Evolutionary conservation across 176 grass and related monocot genomes (phyloP), one percentile per base, ranked within the genome.

Genomic region (Oryza brachyantha): DNA sequence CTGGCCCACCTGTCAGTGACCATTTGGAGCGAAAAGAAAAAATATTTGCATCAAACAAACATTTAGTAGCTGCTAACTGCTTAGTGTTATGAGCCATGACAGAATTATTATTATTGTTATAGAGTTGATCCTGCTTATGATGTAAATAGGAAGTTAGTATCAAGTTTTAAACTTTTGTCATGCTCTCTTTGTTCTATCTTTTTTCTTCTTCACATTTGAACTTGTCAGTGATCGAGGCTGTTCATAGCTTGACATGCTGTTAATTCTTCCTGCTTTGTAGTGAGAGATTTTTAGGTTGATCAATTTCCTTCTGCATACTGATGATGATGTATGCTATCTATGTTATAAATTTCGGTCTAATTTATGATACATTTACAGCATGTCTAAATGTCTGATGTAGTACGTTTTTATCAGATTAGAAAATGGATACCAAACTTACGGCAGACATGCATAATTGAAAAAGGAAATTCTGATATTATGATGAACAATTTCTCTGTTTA

Each of bases 121-220:
- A 86, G 76, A 58, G 69, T 59, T 59, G 43, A 41, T 78, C 55
- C 24, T 59, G 67, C 26, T 83, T 36, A 21, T 80, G 28, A 31
- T 86, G 76, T 83, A 76, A 78, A 87, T 83, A 83, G 45, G 66
- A 65, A 55, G 73, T 62, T 61, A 75, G 17, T 41, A 77, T 77
- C 26, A 75, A 32, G 9, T 8, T 12, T 16, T 37, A 24, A 57
- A 57, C 8, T n/a, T 62, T 5, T 13, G 2, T n/a, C 61, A 5
- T 29, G 5, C 10, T 60, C 79, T 40, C 5, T 26, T 14, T 46
- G 0, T 43, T 5, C 14, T 4, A 10, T 14, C 13, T 71, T 70
- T 74, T 5, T 26, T 3, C 2, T 25, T 35, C 29, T 26, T 36
- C 31, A 27, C 25, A 3, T 80, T 70, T 24, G 35, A 45, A 39